Conservation (phyloP, 306 rosid species). For the Gillenia trifoliata region DNA sequence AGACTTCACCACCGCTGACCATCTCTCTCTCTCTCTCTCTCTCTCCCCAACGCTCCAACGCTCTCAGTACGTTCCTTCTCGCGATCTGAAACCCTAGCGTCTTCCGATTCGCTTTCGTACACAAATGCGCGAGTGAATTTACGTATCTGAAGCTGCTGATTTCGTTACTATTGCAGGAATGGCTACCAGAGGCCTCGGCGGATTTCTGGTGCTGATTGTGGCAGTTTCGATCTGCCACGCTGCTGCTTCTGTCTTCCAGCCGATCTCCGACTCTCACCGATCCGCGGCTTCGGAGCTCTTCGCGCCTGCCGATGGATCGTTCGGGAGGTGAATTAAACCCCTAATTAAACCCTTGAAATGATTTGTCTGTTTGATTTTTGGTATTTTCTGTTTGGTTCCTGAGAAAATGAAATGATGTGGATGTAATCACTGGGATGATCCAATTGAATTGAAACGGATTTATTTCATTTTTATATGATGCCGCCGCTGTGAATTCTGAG, state of each 20-base stretch:
- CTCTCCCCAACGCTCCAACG: conserved; percentile 14
- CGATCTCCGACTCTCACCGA: conserved; percentile 82
- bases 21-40: neutral
- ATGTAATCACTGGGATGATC: neutral
- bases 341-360: neutral
- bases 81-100: conserved; percentile 31
- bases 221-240: conserved; percentile 42
- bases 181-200: conserved; percentile 53
- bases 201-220: conserved; percentile 49
- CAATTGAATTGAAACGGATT: neutral
- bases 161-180: conserved; percentile 49
- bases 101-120: neutral
- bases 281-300: conserved; percentile 68
- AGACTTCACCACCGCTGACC: neutral
- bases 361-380: neutral
- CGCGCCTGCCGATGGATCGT: conserved; percentile 43
- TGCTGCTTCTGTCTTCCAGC: conserved; percentile 44
- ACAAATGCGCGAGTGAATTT: neutral
- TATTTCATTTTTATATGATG: neutral
- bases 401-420: neutral
- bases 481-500: neutral
- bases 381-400: neutral
- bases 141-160: conserved; percentile 12
- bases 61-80: conserved; percentile 27
- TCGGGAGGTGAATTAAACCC: conserved; percentile 45